Evolutionary conservation across 2,329 filamentous ascomycete species (phyloP), one percentile per base, ranked within the genome.

Genomic region (Phialophora verrucosa): DNA sequence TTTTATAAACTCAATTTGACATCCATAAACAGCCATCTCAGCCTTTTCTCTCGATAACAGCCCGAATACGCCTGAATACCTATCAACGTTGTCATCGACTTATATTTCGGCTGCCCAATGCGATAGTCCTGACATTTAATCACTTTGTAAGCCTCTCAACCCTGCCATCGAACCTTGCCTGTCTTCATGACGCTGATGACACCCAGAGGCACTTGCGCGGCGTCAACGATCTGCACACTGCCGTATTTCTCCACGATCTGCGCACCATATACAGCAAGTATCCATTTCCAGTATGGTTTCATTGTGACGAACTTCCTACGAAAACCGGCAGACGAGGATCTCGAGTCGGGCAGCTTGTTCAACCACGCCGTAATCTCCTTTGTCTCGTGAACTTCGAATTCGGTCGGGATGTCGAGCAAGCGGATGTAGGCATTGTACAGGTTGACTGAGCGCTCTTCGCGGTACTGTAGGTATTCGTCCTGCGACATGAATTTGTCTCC

Each of bases 231-330:
- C 4, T 77, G 76, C 58, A 82, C 53, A 62, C 76, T 73, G 20
- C 79, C 79, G 69, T 79, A 81, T 25, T 73, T 77, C 31, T 73
- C 71, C 31, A 80, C 73, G 75, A 81, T 80, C 54, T 78, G 79
- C 10, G 68, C 70, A 47, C 77, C 74, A 59, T 82, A 81, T 53
- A 80, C 62, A 64, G 79, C 78, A 6, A 77, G 76, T 3, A 78
- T 74, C 78, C 79, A 81, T 61, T 74, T 74, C 78, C 80, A 82
- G 63, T 82, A 82, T 11, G 79, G 73, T 1, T 75, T 71, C 79
- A 81, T 81, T 3, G 17, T n/a, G 1, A 7, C 0, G 76, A 76
- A 81, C 11, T 12, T 49, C n/a, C 5, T 69, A 75, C 25, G 61
- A n/a, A 57, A 64, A 14, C 59, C 59, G 1, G 54, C 47, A 49